Evolutionary conservation across 2,329 filamentous ascomycete species (phyloP).

Genomic region (Trichoderma sp.): DNA sequence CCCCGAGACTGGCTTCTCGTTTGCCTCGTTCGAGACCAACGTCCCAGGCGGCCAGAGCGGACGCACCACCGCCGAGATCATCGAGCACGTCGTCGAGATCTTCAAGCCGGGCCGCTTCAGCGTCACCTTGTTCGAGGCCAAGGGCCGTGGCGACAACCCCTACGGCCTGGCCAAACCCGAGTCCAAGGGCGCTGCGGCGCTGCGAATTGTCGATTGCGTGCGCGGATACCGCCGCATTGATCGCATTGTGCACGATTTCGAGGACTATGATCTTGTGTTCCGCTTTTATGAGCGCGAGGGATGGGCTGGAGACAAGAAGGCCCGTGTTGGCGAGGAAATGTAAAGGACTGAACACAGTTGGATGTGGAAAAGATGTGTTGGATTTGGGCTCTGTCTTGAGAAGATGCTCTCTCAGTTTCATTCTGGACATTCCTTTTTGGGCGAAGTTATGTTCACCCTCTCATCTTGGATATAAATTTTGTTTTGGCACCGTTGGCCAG

Average conservation of each 20-base stretch:
- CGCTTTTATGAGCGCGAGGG: conserved; percentile 92
- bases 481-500: background rate
- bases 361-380: background rate
- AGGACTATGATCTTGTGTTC: conserved; percentile 96
- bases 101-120: conserved; percentile 98
- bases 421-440: conserved; percentile 24
- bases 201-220: conserved; percentile 73
- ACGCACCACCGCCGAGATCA: conserved; percentile 84
- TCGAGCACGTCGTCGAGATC: conserved; percentile 91
- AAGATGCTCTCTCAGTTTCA: conserved; percentile 1
- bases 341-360: conserved; percentile 29
- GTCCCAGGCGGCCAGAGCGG: conserved; percentile 88
- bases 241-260: conserved; percentile 94
- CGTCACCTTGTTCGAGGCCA: conserved; percentile 94
- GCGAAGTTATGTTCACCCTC: background rate
- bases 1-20: conserved; percentile 94
- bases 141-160: conserved; percentile 55
- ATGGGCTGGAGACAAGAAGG: conserved; percentile 61
- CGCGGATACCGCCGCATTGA: conserved; percentile 87
- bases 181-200: conserved; percentile 43
- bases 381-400: background rate
- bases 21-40: conserved; percentile 97
- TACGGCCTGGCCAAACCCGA: conserved; percentile 50
- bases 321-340: conserved; percentile 59
- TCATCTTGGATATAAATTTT: background rate